Evolutionary conservation across 768 basidiomycete species (phyloP).

Genomic region (Collybia nuda): DNA sequence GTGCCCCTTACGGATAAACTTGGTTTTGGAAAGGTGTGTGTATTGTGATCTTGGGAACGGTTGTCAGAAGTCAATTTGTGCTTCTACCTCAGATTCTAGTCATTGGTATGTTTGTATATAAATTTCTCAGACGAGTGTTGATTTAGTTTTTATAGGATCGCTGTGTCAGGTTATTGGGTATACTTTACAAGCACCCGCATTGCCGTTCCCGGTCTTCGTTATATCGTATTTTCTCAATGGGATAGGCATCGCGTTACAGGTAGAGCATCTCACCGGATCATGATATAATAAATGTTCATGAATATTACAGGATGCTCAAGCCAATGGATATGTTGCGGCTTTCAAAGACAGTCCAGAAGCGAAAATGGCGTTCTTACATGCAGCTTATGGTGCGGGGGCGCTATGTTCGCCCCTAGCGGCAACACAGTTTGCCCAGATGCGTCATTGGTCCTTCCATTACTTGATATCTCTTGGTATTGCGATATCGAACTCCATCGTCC

Average conservation of each 20-base stretch:
- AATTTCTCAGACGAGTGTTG: background rate
- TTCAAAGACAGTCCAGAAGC: conserved; percentile 51
- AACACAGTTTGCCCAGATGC: conserved; percentile 72
- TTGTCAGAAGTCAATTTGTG: conserved; percentile 9
- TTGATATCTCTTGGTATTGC: conserved; percentile 68
- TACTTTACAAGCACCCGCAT: conserved; percentile 41
- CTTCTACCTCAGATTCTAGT: background rate
- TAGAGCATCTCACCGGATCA: conserved; percentile 11
- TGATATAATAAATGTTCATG: background rate
- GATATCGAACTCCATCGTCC: conserved; percentile 46
- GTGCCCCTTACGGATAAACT: conserved; percentile 21
- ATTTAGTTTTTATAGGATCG: conserved; percentile 29
- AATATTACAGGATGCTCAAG: conserved; percentile 60
- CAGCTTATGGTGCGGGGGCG: conserved; percentile 68
- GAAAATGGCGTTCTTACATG: conserved; percentile 72
- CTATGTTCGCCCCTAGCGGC: conserved; percentile 70
- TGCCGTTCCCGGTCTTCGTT: conserved; percentile 54
- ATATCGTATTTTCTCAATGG: conserved; percentile 30
- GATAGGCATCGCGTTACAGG: conserved; percentile 29
- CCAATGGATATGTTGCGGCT: conserved; percentile 66
- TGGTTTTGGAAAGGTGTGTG: conserved; percentile 27
- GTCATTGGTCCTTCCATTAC: conserved; percentile 78
- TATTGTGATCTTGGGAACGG: background rate
- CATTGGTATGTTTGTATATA: conserved; percentile 22
- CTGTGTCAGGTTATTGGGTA: conserved; percentile 44